Percentiles rank a stretch among this genome's conserved stretches.
Conservation (phyloP, 495 filamentous ascomycete species). For the Talaromyces liani region DNA sequence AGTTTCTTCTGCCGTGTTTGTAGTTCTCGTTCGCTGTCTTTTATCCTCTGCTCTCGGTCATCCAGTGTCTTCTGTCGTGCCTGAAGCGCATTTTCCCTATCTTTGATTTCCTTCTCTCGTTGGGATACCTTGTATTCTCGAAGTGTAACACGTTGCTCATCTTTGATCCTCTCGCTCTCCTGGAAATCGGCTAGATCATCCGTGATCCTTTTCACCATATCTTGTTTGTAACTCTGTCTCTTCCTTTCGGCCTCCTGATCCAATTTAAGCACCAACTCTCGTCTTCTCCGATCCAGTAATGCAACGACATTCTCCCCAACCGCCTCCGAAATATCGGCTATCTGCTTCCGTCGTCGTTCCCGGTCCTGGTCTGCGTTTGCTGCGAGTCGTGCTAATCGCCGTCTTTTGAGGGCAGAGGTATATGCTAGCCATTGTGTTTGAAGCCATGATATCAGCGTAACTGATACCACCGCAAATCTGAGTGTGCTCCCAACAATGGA, state of each 20-base stretch:
- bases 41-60: background rate
- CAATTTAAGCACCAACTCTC: background rate
- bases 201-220: background rate
- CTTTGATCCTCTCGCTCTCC: background rate
- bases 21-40: background rate
- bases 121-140: background rate
- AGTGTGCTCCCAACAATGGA: conserved; percentile 7
- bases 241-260: background rate
- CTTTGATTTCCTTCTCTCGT: background rate
- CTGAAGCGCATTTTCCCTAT: conserved; percentile 1
- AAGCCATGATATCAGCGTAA: conserved; percentile 6
- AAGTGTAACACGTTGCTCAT: background rate
- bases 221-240: background rate
- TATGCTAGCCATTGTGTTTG: conserved; percentile 8
- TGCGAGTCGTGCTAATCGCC: conserved; percentile 5
- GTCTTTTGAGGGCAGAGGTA: background rate
- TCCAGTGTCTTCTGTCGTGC: conserved; percentile 2
- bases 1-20: background rate
- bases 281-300: conserved; percentile 5
- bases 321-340: conserved; percentile 4
- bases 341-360: background rate
- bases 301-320: conserved; percentile 6
- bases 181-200: background rate
- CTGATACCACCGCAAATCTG: conserved; percentile 5
- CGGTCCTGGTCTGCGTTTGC: background rate